Base-by-base conservation (phyloP, 2,329 filamentous ascomycete genomes). In the Trichoderma semiorbis region DNA sequence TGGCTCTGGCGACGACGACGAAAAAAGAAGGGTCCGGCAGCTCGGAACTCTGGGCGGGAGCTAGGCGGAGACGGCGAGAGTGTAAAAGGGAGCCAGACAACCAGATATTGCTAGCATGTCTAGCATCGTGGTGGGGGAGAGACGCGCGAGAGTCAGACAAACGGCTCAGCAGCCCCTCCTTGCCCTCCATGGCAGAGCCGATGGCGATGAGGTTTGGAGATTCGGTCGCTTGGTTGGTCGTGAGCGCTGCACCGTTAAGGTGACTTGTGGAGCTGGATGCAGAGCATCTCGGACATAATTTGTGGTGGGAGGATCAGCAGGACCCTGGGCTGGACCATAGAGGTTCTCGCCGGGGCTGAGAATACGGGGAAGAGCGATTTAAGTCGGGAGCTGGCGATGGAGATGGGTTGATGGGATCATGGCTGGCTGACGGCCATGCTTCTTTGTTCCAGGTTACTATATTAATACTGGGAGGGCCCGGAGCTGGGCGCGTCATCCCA, bases 1-100 rank as follows among this genome's bases (percentile, higher is more conserved):
- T 75, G 74, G 75, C 71, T 73, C 64, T 53, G 39, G n/a, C 53
- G 24, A n/a, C 28, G 26, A 50, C 4, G 10, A 62, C 32, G 60
- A 30, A 36, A 69, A 8, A 58, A 28, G n/a, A 69, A 50, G 66
- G 55, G 66, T n/a, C 66, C 66, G 67, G 67, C 43, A 62, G 39
- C 39, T 69, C 57, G 57, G 67, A 62, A 53, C 36, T 16, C 14
- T 60, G 47, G 66, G 55, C 66, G 36, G 66, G 26, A 69, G 55
- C 66, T 69, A 69, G 55, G 39, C 36, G 36, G n/a, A 24, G 21
- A 26, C 16, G 34, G 60, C 32, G 21, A 62, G 30, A 26, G 47
- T 21, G 21, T 12, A 63, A 34, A 43, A 28, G 43, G 39, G 12
- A 53, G 14, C 43, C 7, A 36, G 34, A 36, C 34, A 36, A 36